phyloP scores from a whole-genome alignment of 306 rosid genomes.

The Coriaria nepalensis region DNA sequence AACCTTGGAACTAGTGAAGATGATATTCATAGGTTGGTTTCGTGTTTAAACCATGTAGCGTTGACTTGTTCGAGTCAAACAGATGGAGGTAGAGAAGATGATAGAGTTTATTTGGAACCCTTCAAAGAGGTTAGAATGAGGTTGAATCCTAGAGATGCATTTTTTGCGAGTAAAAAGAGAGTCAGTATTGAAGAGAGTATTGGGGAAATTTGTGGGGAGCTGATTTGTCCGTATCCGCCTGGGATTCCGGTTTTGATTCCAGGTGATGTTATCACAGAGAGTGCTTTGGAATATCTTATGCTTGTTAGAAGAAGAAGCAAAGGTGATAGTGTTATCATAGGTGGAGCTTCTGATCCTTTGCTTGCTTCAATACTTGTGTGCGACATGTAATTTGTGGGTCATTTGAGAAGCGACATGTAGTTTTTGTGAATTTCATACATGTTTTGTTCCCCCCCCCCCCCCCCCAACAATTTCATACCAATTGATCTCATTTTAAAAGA shows the following conservation, averaged over 20 bases:
- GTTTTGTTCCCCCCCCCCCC: too few species aligned
- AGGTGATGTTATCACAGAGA: slow-evolving; percentile 55
- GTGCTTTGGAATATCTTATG: slow-evolving; percentile 48
- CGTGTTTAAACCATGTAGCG: slow-evolving; percentile 28
- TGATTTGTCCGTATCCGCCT: slow-evolving; percentile 73
- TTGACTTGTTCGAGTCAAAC: slow-evolving; percentile 14
- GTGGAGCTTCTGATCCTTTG: slow-evolving; percentile 66
- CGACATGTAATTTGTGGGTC: too few species aligned
- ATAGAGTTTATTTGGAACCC: slow-evolving; percentile 16
- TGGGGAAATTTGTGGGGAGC: slow-evolving; percentile 70
- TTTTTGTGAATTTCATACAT: too few species aligned
- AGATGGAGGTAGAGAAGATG: slow-evolving; percentile 15
- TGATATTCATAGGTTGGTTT: slow-evolving; percentile 21
- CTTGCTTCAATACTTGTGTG: slow-evolving; percentile 60
- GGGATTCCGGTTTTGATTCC: slow-evolving; percentile 75
- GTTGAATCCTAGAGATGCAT: slow-evolving; percentile 79
- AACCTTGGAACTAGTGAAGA: slow-evolving; percentile 60
- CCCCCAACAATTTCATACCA: too few species aligned
- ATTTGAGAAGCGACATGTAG: too few species aligned
- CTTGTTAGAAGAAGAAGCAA: slow-evolving; percentile 34
- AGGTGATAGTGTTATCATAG: slow-evolving; percentile 49
- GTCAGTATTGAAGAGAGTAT: slow-evolving; percentile 37
- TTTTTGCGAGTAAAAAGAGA: slow-evolving; percentile 50
- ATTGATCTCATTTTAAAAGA: too few species aligned
- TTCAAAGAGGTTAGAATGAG: slow-evolving; percentile 34